Evolutionary conservation across 495 filamentous ascomycete genomes (phyloP).

Genomic region (Neurospora tetraspora): DNA sequence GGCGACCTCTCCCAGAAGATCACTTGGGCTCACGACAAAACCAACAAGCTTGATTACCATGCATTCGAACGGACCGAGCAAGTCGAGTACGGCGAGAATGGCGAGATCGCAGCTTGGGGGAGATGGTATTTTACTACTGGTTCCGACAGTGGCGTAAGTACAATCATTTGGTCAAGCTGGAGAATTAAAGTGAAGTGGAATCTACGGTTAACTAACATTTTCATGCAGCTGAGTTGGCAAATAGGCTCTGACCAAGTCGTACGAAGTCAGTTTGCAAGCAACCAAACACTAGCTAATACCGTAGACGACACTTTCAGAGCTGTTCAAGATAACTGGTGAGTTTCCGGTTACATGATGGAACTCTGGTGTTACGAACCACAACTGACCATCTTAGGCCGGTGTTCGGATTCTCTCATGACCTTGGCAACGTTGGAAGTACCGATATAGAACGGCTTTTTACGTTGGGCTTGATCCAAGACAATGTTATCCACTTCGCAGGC

Average conservation of each 20-base stretch:
- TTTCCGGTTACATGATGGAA: background rate
- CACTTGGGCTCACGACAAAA: conserved; percentile 28
- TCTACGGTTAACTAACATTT: conserved; percentile 5
- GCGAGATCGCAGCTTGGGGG: conserved; percentile 79
- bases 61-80: conserved; percentile 53
- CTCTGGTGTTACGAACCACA: background rate
- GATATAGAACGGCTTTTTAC: conserved; percentile 53
- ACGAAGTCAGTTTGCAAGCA: conserved; percentile 54
- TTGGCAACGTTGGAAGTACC: conserved; percentile 33
- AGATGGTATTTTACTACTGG: conserved; percentile 60
- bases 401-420: conserved; percentile 78
- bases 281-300: conserved; percentile 51
- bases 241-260: conserved; percentile 56
- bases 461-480: conserved; percentile 62
- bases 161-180: background rate
- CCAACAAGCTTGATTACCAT: conserved; percentile 35
- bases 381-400: conserved; percentile 49
- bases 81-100: conserved; percentile 54
- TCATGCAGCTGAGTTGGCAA: conserved; percentile 44
- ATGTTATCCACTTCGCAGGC: conserved; percentile 70
- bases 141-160: conserved; percentile 25
- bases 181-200: background rate
- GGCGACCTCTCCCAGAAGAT: conserved; percentile 28
- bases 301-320: conserved; percentile 57
- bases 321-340: conserved; percentile 58